Percentiles rank a stretch among this genome's conserved stretches.
Evolutionary conservation across 805 yeast genomes (phyloP).

Genomic region (Saccharomyces jurei): DNA sequence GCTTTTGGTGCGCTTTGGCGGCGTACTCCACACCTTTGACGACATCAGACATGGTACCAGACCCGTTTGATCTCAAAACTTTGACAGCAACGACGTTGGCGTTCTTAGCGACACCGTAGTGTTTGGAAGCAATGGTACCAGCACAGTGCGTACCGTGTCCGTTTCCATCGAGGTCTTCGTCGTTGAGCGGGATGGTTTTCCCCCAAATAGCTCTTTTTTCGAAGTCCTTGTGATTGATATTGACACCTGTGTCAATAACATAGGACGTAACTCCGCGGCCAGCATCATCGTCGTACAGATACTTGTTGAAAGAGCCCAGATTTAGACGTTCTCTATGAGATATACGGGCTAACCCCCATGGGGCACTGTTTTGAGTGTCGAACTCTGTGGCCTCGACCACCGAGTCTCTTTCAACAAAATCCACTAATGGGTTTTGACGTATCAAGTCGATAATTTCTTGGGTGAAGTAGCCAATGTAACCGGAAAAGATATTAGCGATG

Average conservation of each 20-base stretch:
- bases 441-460: conserved; percentile 67
- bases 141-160: conserved; percentile 98
- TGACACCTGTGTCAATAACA: conserved; percentile 85
- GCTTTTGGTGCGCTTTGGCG: conserved; percentile 58
- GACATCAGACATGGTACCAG: conserved; percentile 78
- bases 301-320: conserved; percentile 63
- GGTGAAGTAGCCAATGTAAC: conserved; percentile 82
- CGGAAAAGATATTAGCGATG: conserved; percentile 51
- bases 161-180: conserved; percentile 67
- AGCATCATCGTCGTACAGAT: conserved; percentile 61
- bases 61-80: conserved; percentile 73
- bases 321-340: conserved; percentile 71
- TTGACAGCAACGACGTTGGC: conserved; percentile 77
- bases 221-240: conserved; percentile 66
- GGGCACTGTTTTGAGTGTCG: conserved; percentile 72
- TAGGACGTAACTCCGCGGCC: conserved; percentile 84
- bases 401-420: conserved; percentile 69
- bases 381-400: conserved; percentile 56
- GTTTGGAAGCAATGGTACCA: conserved; percentile 80
- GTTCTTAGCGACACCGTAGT: conserved; percentile 77
- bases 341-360: conserved; percentile 91
- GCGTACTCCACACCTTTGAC: conserved; percentile 81
- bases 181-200: conserved; percentile 65
- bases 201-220: conserved; percentile 85
- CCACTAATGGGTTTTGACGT: conserved; percentile 55